These are phyloP conservation scores for Rubia peregrina DNA, from an alignment of 305 asterid species.

Conservation along the genomic window DNA sequence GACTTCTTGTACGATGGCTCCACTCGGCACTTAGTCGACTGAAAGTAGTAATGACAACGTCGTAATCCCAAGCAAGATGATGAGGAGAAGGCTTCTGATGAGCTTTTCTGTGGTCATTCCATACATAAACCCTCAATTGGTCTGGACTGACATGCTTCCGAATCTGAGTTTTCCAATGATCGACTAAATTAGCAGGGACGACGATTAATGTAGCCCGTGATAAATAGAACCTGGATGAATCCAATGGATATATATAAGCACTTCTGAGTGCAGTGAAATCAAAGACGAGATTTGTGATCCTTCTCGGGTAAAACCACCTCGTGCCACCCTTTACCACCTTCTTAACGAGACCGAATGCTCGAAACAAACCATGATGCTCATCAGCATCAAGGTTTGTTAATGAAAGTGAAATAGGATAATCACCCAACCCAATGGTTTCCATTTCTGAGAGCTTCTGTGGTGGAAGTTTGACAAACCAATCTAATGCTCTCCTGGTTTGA, in stretches of 20 bases:
- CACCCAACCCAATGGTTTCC: slow-evolving; percentile 80
- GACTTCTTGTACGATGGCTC: slow-evolving; percentile 68
- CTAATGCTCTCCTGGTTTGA: slow-evolving; percentile 57
- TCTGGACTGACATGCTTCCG: slow-evolving; percentile 70
- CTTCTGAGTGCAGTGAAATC: slow-evolving; percentile 81
- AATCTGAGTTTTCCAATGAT: slow-evolving; percentile 89
- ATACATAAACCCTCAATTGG: slow-evolving; percentile 70
- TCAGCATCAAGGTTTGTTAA: slow-evolving; percentile 40
- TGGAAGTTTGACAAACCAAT: slow-evolving; percentile 86
- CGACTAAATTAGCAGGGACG: slow-evolving; percentile 86
- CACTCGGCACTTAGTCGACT: slow-evolving; percentile 92
- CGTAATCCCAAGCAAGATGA: slow-evolving; percentile 91
- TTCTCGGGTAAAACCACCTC: slow-evolving; percentile 83
- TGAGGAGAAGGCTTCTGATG: slow-evolving; percentile 70
- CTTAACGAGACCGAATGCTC: slow-evolving; percentile 82
- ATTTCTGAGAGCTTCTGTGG: slow-evolving; percentile 60
- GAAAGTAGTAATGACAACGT: slow-evolving; percentile 88
- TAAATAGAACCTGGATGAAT: slow-evolving; percentile 62
- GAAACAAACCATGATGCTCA: slow-evolving; percentile 63
- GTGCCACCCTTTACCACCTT: slow-evolving; percentile 44
- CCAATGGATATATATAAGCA: slow-evolving; percentile 79
- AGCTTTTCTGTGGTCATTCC: slow-evolving; percentile 79
- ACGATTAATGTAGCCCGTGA: slow-evolving; percentile 86
- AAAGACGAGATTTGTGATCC: slow-evolving; percentile 59
- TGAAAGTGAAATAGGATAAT: slow-evolving; percentile 48